Evolutionary conservation across 768 basidiomycete genomes (phyloP).

Genomic region (Podaxis rugospora): DNA sequence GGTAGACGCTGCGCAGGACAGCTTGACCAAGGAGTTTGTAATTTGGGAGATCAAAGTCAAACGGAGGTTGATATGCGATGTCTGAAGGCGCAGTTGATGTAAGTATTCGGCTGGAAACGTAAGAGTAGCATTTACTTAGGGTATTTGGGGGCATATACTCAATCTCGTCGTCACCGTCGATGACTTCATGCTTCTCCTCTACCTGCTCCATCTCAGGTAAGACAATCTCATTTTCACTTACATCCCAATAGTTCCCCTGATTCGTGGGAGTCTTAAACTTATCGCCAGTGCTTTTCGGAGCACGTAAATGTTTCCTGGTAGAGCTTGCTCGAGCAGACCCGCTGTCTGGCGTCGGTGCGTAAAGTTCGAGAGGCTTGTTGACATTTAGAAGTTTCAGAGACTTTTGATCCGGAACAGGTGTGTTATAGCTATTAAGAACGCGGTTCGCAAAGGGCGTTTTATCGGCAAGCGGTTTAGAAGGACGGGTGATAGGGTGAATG

Average conservation of each 20-base stretch:
- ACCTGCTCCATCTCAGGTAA: conserved; percentile 22
- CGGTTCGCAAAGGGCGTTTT: conserved; percentile 79
- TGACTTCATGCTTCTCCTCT: conserved; percentile 24
- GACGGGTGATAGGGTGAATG: conserved; percentile 18
- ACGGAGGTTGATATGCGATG: conserved; percentile 36
- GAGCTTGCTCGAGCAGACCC: conserved; percentile 58
- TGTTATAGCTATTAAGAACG: conserved; percentile 3
- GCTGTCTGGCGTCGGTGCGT: conserved; percentile 31
- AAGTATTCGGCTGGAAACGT: background rate
- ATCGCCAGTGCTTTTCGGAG: conserved; percentile 44
- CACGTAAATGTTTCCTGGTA: conserved; percentile 56
- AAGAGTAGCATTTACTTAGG: conserved; percentile 23
- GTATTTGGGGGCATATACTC: conserved; percentile 52
- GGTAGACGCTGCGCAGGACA: conserved; percentile 30
- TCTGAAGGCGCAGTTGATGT: conserved; percentile 24
- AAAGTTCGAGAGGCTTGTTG: conserved; percentile 14
- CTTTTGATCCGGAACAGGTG: conserved; percentile 18
- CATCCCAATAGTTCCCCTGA: conserved; percentile 71
- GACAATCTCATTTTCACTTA: conserved; percentile 47
- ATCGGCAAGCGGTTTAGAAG: conserved; percentile 55
- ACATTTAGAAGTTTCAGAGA: conserved; percentile 26
- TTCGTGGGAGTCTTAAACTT: conserved; percentile 65
- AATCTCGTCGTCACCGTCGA: conserved; percentile 40
- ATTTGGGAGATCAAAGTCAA: conserved; percentile 41
- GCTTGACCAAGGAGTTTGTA: conserved; percentile 36